Base-by-base conservation (phyloP, 2,329 filamentous ascomycete species). In the Arthrobotrys conoides region DNA sequence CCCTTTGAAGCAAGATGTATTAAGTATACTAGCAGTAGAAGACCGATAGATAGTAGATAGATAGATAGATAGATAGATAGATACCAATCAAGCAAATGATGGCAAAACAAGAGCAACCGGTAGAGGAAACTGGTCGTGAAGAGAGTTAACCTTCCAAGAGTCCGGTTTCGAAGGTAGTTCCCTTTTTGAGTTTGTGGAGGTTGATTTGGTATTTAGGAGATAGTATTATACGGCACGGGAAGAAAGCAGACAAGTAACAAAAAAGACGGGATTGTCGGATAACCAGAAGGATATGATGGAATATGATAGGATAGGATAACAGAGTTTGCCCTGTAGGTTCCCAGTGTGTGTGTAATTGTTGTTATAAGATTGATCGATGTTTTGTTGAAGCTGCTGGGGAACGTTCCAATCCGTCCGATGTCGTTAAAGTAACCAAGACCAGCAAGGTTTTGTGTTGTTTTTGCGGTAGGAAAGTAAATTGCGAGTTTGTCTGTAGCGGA, bases 351-450 rank as follows among this genome's bases (percentile, higher is more conserved):
- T 59, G 53, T 38, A 27, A 61, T 44, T 30, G 22, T 9, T n/a
- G n/a, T n/a, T n/a, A n/a, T n/a, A n/a, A 55, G 6, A 36, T 70
- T 36, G 38, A 41, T 67, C 49, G 38, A 33, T 61, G 55, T 33
- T 20, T 48, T 22, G 20, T 64, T 41, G 63, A 66, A 67, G 46
- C 20, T 57, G 36, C 41, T 55, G 48, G 22, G 33, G 33, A 36
- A 36, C 33, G 33, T 36, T 36, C 33, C 33, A 36, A 36, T 36
- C 48, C 49, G 51, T 66, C 24, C 57, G 69, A 65, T 64, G 70
- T 73, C 61, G 48, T 66, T 30, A 3, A 30, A 30, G 3, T 72
- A 73, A 73, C 70, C 70, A 73, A 73, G 70, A 27, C 70, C 70
- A 20, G 70, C 70, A 67, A 73, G 70, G 70, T 73, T 67, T 30